These are phyloP conservation scores for Fusarium tupiense DNA, from an alignment of 2,329 filamentous ascomycete species.

Conservation along the genomic window DNA sequence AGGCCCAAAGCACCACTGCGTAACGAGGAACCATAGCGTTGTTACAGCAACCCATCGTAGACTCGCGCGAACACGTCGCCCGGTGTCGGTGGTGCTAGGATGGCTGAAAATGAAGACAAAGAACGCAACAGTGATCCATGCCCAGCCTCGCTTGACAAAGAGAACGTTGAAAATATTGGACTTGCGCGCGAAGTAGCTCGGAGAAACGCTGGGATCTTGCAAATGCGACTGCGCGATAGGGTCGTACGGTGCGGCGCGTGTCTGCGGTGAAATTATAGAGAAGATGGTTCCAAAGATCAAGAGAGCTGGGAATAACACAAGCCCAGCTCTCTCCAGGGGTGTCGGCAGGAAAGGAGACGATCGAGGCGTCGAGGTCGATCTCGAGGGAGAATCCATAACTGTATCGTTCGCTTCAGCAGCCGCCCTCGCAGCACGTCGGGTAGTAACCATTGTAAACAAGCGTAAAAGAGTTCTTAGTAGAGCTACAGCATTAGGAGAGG, in stretches of 20 bases:
- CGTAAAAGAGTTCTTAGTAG: not conserved
- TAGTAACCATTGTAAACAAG: conserved; percentile 40
- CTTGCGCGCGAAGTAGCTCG: conserved; percentile 93
- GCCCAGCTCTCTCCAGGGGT: conserved; percentile 69
- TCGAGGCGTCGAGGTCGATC: conserved; percentile 45
- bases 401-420: conserved; percentile 24
- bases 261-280: conserved; percentile 78
- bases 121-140: conserved; percentile 85
- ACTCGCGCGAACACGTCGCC: conserved; percentile 63
- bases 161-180: conserved; percentile 90
- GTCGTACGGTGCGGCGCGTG: conserved; percentile 72
- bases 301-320: conserved; percentile 78
- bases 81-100: conserved; percentile 56
- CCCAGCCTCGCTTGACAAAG: conserved; percentile 96
- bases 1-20: conserved; percentile 97
- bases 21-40: conserved; percentile 82
- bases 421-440: conserved; percentile 40
- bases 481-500: conserved; percentile 1
- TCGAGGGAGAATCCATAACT: conserved; percentile 18
- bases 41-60: conserved; percentile 79
- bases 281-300: conserved; percentile 86
- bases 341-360: conserved; percentile 74
- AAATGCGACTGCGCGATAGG: conserved; percentile 70
- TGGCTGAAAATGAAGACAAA: conserved; percentile 75
- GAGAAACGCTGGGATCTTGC: conserved; percentile 64